A percentile compares a stretch with the other conserved stretches of the same genome.
Conservation (phyloP, 495 filamentous ascomycete species). For the Viridothelium virens region DNA sequence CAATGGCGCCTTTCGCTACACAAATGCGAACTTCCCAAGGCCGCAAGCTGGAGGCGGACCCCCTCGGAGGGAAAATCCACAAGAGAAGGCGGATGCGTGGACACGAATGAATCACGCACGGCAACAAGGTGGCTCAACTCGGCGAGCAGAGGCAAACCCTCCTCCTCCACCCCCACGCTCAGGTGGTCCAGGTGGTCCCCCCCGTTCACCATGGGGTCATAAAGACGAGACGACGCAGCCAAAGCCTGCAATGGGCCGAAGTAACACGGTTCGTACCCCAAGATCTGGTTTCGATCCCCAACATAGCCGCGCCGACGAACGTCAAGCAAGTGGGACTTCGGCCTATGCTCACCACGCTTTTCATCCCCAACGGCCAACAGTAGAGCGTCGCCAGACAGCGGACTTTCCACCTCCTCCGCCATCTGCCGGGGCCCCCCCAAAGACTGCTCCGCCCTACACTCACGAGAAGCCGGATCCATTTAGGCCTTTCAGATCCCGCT, state of each 20-base stretch:
- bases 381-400: conserved; percentile 17
- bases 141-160: conserved; percentile 30
- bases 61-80: conserved; percentile 3
- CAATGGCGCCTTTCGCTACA: conserved; percentile 36
- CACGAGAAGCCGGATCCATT: conserved; percentile 43
- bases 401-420: conserved; percentile 25
- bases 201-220: background rate
- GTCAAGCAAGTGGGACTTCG: conserved; percentile 16
- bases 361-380: conserved; percentile 14
- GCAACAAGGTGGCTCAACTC: conserved; percentile 11
- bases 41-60: conserved; percentile 35
- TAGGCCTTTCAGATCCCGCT: conserved; percentile 35
- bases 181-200: background rate
- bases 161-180: conserved; percentile 18
- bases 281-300: conserved; percentile 39
- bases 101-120: conserved; percentile 6
- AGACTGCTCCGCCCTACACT: conserved; percentile 35
- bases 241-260: conserved; percentile 34
- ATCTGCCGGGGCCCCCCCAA: conserved; percentile 24
- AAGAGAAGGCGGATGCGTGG: conserved; percentile 11
- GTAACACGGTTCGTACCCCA: conserved; percentile 38
- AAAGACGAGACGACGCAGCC: conserved; percentile 14
- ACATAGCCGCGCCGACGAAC: conserved; percentile 29
- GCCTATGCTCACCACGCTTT: conserved; percentile 12
- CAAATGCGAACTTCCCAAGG: conserved; percentile 14